Evolutionary conservation across 2,329 filamentous ascomycete species (phyloP).

Genomic region (Ophiostoma populinum): DNA sequence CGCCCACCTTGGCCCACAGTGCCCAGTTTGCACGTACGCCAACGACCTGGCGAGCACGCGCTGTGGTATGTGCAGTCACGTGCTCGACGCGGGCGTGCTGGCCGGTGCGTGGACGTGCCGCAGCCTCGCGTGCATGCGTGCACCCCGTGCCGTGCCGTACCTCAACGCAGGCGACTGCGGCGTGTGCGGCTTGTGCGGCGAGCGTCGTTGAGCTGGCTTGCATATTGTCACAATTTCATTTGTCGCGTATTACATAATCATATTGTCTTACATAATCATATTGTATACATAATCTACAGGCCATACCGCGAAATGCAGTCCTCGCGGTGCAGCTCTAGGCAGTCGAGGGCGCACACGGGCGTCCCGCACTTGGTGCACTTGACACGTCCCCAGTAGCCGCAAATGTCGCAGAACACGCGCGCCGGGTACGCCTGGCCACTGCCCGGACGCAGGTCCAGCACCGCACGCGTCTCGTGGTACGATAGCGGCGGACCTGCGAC

Average conservation of each 20-base stretch:
- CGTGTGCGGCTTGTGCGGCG: conserved; percentile 52
- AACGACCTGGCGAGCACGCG: conserved; percentile 41
- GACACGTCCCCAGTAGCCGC: conserved; percentile 66
- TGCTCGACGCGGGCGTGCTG: conserved; percentile 38
- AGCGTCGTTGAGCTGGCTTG: conserved; percentile 7
- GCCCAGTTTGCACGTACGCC: conserved; percentile 50
- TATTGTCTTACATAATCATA: too few relatives aligned
- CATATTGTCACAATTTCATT: too few relatives aligned
- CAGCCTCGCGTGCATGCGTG: conserved; percentile 34
- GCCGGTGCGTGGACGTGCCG: conserved; percentile 46
- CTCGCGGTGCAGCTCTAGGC: conserved; percentile 53
- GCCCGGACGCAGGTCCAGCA: not conserved
- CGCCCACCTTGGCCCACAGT: conserved; percentile 16
- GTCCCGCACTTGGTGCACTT: conserved; percentile 64
- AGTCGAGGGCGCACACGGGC: conserved; percentile 60
- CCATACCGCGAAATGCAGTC: conserved; percentile 53
- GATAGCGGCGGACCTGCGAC: conserved; percentile 46
- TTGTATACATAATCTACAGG: too few relatives aligned
- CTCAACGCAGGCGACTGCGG: conserved; percentile 53
- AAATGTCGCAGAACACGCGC: conserved; percentile 58
- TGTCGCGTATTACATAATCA: too few relatives aligned
- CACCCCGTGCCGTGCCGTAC: conserved; percentile 32
- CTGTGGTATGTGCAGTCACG: conserved; percentile 54
- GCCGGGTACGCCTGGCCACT: conserved; percentile 31
- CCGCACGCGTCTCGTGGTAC: conserved; percentile 38